Percentiles rank a stretch among this genome's conserved stretches.
Conservation (phyloP, 192 early-diverging fungal species). For the Coemansia sp. region DNA sequence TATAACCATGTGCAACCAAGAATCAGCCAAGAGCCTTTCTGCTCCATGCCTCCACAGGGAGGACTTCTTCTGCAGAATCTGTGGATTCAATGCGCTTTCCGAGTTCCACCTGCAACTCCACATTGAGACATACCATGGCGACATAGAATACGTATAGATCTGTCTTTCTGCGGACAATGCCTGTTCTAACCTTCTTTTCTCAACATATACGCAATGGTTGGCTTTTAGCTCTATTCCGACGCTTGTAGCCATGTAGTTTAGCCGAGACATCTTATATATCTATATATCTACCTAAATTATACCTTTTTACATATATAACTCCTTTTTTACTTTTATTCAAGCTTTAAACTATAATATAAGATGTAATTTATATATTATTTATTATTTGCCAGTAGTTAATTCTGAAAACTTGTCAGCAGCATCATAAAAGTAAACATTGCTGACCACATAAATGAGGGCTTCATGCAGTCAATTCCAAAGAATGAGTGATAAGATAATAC, state of each 20-base stretch:
- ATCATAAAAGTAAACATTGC: background rate
- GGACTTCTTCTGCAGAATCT: slow-evolving; percentile 52
- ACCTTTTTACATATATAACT: background rate
- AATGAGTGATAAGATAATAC: too few relatives aligned
- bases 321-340: background rate
- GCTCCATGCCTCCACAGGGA: slow-evolving; percentile 32
- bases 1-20: slow-evolving; percentile 33
- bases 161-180: background rate
- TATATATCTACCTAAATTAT: background rate
- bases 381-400: background rate
- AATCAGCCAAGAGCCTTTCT: slow-evolving; percentile 8
- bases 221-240: background rate
- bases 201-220: background rate
- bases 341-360: background rate
- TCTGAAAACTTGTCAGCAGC: background rate
- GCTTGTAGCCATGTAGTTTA: background rate
- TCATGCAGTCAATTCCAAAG: too few relatives aligned
- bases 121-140: slow-evolving; percentile 21
- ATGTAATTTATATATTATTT: background rate
- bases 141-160: background rate
- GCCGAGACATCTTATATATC: background rate
- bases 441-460: background rate
- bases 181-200: background rate
- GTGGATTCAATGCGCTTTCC: slow-evolving; percentile 51
- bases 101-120: slow-evolving; percentile 43